Evolutionary conservation across 306 rosid genomes (phyloP).

Genomic region (Adenanthera pavonina): DNA sequence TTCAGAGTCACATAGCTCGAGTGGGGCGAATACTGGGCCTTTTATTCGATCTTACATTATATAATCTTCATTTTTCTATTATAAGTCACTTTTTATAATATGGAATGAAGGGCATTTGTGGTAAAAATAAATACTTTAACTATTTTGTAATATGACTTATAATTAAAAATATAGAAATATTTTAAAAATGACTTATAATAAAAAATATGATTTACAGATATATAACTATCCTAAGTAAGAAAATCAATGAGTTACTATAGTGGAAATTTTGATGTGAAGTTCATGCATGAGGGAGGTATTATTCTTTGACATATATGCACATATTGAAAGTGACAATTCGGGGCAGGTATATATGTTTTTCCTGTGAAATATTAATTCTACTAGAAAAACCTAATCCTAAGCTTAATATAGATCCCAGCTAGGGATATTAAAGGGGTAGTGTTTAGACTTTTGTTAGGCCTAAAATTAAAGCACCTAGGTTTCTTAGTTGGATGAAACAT

Average conservation of each 20-base stretch:
- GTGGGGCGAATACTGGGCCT: conserved; percentile 58
- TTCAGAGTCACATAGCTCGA: conserved; percentile 24
- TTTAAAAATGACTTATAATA: no score
- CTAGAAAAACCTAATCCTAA: background rate
- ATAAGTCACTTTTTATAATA: no score
- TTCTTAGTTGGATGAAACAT: background rate
- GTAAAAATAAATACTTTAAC: no score
- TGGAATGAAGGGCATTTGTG: no score
- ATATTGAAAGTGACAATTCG: conserved; percentile 46
- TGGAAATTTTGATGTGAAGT: conserved; percentile 41
- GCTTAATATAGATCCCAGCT: background rate
- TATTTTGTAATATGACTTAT: no score
- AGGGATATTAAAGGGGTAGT: background rate
- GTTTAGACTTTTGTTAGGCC: background rate
- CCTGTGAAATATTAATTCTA: background rate
- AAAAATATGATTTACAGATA: no score
- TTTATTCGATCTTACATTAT: conserved; percentile 35
- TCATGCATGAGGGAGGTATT: conserved; percentile 47
- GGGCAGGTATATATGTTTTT: background rate
- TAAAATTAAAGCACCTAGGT: background rate
- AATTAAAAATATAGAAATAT: no score
- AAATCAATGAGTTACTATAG: conserved; percentile 35
- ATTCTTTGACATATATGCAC: conserved; percentile 33
- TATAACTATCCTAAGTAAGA: background rate
- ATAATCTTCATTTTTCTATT: no score